These are phyloP conservation scores for Cicer pinnatifidum DNA, from an alignment of 306 rosid species.

Conservation along the genomic window DNA sequence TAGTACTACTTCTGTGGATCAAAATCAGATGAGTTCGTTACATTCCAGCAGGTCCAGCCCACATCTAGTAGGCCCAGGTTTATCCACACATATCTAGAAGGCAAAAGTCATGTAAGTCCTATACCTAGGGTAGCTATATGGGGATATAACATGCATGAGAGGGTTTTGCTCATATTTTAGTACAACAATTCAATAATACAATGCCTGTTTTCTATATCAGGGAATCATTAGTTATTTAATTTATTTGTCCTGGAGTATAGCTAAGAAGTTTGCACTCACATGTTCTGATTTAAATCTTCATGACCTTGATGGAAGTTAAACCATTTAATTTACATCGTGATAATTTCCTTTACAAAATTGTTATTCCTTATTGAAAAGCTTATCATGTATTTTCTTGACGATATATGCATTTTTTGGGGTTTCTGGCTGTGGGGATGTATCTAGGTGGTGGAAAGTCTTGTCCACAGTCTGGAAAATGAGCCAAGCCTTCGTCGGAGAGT, in stretches of 20 bases:
- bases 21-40: background rate
- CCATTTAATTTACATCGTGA: background rate
- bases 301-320: slow-evolving; percentile 26
- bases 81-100: background rate
- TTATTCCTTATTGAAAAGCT: slow-evolving; percentile 19
- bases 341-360: slow-evolving; percentile 21
- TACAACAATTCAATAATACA: background rate
- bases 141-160: background rate
- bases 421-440: slow-evolving; percentile 37
- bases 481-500: slow-evolving; percentile 76
- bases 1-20: background rate
- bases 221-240: slow-evolving; percentile 19
- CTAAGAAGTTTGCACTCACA: slow-evolving; percentile 11
- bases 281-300: slow-evolving; percentile 18
- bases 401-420: slow-evolving; percentile 25
- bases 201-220: slow-evolving; percentile 7
- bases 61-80: background rate
- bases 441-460: slow-evolving; percentile 84
- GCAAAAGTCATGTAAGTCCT: background rate
- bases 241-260: slow-evolving; percentile 24
- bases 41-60: background rate
- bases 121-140: slow-evolving; percentile 5
- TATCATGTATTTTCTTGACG: slow-evolving; percentile 34
- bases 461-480: slow-evolving; percentile 69
- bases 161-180: background rate